Evolutionary conservation across 2,329 filamentous ascomycete species (phyloP), one percentile per base, ranked within the genome.

Genomic region (Pyrenophora tritici-repentis): DNA sequence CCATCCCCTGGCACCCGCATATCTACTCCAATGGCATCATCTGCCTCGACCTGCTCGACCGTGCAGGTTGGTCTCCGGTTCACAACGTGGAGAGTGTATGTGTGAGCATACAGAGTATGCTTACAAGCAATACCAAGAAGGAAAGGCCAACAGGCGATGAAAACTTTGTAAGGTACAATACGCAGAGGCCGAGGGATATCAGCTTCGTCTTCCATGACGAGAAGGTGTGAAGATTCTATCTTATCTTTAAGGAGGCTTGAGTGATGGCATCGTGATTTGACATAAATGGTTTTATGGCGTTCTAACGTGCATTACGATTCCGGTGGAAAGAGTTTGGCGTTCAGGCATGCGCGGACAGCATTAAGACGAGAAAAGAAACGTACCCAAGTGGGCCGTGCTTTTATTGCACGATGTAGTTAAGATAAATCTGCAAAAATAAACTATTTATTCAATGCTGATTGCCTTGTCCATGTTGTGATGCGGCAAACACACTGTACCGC

Each of bases 11-110:
- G 73, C 94, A 99, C 68, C 94, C 94, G 3, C 94, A 99, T 77
- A 90, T 99, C 74, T 99, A 99, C 79, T 94, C 89, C 64, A 99
- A 99, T 75, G 94, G 94, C 64, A 96, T 97, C 73, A 99, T 99
- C 71, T 99, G 94, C 68, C 87, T 99, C 41, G 94, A 99, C 66
- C 83, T 99, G 1, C 85, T 99, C 7, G 91, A 91, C 44, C 80
- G 83, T 8, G 87, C 91, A 58, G 94, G 94, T 49, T 99, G 94
- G 94, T 94, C 89, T 40, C 94, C 94, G 0, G 93, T 99, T 0
- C 94, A 99, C 72, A 97, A 93, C 52, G 94, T 97, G 7, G 93
- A 97, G 78, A 96, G 89, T 67, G 87, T 99, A 20, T 97, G 91
- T 78, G 94, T 99, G 84, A 96, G 91, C 74, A 83, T 99, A 47